These are phyloP conservation scores for Phytopythium chamaehyphon DNA, from an alignment of 352 stramenopile genomes.

Conservation along the genomic window DNA sequence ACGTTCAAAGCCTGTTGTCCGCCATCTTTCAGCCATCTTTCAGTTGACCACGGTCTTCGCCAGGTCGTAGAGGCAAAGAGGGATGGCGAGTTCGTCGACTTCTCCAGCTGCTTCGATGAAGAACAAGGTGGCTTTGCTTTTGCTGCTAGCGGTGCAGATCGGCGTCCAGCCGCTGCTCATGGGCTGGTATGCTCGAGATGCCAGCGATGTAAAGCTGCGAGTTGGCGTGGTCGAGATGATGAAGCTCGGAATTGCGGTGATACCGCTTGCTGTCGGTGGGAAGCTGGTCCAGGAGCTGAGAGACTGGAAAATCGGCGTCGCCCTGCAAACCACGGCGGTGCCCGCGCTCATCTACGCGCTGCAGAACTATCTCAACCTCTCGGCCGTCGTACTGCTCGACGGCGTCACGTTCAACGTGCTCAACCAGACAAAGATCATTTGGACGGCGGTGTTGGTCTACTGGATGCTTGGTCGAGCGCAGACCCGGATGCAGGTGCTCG, in stretches of 20 bases:
- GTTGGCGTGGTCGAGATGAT: constrained; percentile 74
- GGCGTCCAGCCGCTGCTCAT: constrained; percentile 77
- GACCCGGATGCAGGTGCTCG: constrained; percentile 61
- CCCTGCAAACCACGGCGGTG: constrained; percentile 58
- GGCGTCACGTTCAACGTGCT: constrained; percentile 83
- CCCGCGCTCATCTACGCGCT: constrained; percentile 81
- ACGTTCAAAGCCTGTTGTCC: too few relatives aligned
- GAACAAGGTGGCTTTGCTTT: constrained; percentile 55
- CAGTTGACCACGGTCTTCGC: too few relatives aligned
- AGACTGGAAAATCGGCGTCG: constrained; percentile 52
- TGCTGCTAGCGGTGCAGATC: constrained; percentile 68
- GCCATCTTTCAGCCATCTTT: too few relatives aligned
- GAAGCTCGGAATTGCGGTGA: constrained; percentile 62
- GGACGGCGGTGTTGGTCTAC: constrained; percentile 80
- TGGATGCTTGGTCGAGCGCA: constrained; percentile 68
- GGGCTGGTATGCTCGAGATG: constrained; percentile 61
- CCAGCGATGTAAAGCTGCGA: constrained; percentile 56
- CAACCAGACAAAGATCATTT: constrained; percentile 89
- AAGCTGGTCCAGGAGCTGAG: constrained; percentile 51
- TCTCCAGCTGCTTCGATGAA: constrained; percentile 14
- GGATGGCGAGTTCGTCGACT: neutral
- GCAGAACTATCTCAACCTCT: constrained; percentile 82
- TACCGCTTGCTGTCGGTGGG: constrained; percentile 51
- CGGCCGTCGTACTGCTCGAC: constrained; percentile 69
- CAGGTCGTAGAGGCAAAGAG: neutral